Conservation (phyloP, 78 protist genomes). For the Goniomonas avonlea region DNA sequence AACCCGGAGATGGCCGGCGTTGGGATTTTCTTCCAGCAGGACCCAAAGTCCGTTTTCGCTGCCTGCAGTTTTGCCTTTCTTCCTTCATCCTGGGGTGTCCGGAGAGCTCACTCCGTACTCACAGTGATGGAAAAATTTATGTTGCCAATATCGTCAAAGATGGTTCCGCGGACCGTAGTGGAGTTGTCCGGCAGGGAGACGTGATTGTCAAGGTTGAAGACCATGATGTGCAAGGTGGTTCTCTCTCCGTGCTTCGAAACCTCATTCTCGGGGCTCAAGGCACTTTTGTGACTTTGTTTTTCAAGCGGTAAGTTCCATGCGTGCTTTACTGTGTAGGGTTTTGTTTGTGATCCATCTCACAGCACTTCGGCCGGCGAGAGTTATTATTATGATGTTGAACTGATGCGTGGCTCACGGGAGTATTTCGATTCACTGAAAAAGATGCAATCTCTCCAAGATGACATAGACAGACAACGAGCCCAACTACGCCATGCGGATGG, state of each 20-base stretch:
- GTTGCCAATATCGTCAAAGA: neutral
- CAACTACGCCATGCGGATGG: too few relatives aligned
- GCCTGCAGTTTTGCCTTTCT: too few relatives aligned
- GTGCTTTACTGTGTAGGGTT: too few relatives aligned
- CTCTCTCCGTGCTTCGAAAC: neutral
- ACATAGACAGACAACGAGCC: too few relatives aligned
- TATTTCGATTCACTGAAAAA: constrained; percentile 3
- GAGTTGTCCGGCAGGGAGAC: neutral
- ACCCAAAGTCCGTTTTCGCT: neutral
- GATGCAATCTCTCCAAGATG: neutral
- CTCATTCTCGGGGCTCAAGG: neutral
- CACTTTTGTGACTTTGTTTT: neutral
- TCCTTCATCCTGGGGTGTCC: too few relatives aligned
- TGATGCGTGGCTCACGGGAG: neutral
- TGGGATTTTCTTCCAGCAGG: constrained; percentile 16
- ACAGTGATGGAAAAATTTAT: neutral
- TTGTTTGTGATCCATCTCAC: too few relatives aligned
- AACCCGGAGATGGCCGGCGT: constrained; percentile 12
- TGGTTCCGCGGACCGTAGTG: neutral
- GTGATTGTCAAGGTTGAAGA: constrained; percentile 14
- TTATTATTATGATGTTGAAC: constrained; percentile 1
- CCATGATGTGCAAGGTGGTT: constrained; percentile 4
- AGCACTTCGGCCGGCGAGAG: neutral
- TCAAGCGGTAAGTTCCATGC: too few relatives aligned
- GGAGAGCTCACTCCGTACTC: too few relatives aligned